Percentiles rank a stretch among this genome's conserved stretches.
phyloP scores from a whole-genome alignment of 768 basidiomycete species.

The Tricholoma matsutake region DNA sequence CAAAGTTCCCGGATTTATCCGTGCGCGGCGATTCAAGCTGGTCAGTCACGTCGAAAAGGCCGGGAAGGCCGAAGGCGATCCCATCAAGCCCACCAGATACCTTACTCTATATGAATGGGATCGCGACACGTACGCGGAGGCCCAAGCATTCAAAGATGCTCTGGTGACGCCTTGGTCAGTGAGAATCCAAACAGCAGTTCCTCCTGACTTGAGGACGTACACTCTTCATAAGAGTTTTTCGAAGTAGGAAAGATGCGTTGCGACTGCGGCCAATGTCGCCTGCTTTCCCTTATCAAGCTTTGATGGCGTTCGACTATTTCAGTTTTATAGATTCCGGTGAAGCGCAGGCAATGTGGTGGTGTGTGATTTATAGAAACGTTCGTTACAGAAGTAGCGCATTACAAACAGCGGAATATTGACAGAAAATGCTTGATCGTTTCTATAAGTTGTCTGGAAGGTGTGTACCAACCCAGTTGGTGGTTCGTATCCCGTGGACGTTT shows the following conservation, averaged over 20 bases:
- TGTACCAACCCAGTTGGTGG: too few relatives aligned
- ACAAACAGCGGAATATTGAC: too few relatives aligned
- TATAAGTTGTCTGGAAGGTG: too few relatives aligned
- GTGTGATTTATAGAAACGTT: too few relatives aligned
- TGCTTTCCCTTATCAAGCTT: neutral
- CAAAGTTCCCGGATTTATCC: slow-evolving; percentile 28
- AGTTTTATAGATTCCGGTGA: too few relatives aligned
- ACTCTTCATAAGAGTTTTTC: slow-evolving; percentile 9
- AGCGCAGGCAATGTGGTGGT: too few relatives aligned
- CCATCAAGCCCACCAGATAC: neutral
- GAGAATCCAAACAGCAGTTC: slow-evolving; percentile 1
- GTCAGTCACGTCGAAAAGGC: slow-evolving; percentile 11
- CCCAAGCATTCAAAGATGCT: slow-evolving; percentile 9
- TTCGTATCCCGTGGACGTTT: too few relatives aligned
- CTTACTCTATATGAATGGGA: slow-evolving; percentile 17
- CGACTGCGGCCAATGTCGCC: neutral
- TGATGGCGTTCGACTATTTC: too few relatives aligned
- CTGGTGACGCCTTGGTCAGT: slow-evolving; percentile 8
- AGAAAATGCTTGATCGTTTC: too few relatives aligned
- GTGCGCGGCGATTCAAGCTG: slow-evolving; percentile 27
- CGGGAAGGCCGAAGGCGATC: slow-evolving; percentile 7
- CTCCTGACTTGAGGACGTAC: slow-evolving; percentile 8
- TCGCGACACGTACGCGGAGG: neutral
- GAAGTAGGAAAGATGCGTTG: neutral
- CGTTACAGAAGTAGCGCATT: too few relatives aligned